A percentile compares a stretch with the other conserved stretches of the same genome.
Conservation (phyloP, 192 early-diverging fungal species). For the Entomortierella beljakovae region DNA sequence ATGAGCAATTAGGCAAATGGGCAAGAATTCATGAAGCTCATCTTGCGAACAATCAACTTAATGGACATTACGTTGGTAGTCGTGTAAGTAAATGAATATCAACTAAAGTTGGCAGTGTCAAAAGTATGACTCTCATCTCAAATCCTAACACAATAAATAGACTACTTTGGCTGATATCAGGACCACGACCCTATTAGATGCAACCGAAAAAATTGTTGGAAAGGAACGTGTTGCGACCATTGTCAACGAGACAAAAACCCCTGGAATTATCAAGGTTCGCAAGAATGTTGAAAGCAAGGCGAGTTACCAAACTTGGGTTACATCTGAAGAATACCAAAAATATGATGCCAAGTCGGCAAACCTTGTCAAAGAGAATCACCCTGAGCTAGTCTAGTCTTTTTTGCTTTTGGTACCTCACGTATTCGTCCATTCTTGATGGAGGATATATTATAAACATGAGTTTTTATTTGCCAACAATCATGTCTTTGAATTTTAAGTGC, state of each 20-base stretch:
- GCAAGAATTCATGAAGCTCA: conserved; percentile 26
- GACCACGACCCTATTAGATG: conserved; percentile 24
- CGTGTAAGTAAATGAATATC: conserved; percentile 10
- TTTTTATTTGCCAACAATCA: too few relatives aligned
- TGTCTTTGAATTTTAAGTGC: too few relatives aligned
- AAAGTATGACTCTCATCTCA: too few relatives aligned
- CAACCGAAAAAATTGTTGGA: conserved; percentile 28
- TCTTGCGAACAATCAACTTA: conserved; percentile 18
- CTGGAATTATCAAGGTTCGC: conserved; percentile 17
- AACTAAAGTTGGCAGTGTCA: not conserved
- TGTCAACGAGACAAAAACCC: conserved; percentile 28
- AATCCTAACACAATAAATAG: too few relatives aligned
- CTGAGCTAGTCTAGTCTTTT: conserved; percentile 18
- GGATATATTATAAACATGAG: too few relatives aligned
- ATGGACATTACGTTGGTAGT: conserved; percentile 38
- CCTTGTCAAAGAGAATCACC: conserved; percentile 21
- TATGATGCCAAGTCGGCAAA: conserved; percentile 2
- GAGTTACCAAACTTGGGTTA: conserved; percentile 22
- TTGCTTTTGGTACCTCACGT: too few relatives aligned
- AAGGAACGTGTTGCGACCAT: conserved; percentile 11
- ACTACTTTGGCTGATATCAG: conserved; percentile 31
- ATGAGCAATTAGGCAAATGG: conserved; percentile 7
- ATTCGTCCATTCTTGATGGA: too few relatives aligned
- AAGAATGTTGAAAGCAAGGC: conserved; percentile 18
- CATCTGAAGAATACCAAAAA: conserved; percentile 33